phyloP scores from a whole-genome alignment of 1,284 basidiomycete genomes.

The Microbotryum lychnidis-dioicae region DNA sequence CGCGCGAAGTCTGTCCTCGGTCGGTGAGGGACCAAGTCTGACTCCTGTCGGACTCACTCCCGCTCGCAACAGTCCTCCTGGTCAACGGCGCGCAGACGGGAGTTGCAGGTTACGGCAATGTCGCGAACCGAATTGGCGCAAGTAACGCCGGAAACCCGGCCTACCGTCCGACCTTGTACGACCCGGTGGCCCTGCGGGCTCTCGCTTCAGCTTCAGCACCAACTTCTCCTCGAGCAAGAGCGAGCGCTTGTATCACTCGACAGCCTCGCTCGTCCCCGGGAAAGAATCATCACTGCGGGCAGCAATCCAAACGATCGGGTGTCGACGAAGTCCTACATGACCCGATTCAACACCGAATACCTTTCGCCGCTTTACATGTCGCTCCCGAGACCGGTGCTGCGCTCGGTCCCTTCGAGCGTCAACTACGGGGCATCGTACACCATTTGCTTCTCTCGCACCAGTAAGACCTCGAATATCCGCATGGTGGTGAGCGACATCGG shows the following conservation, averaged over 20 bases:
- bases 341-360: neutral
- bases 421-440: slow-evolving; percentile 40
- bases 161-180: slow-evolving; percentile 63
- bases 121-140: slow-evolving; percentile 55
- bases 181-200: slow-evolving; percentile 52
- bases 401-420: slow-evolving; percentile 43
- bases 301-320: slow-evolving; percentile 69
- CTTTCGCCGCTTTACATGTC: slow-evolving; percentile 55
- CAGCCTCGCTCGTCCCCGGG: slow-evolving; percentile 38
- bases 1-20: slow-evolving; percentile 34
- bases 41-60: too few species aligned
- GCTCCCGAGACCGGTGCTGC: slow-evolving; percentile 50
- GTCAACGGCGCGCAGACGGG: slow-evolving; percentile 60
- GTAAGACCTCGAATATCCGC: slow-evolving; percentile 37
- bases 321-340: neutral
- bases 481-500: slow-evolving; percentile 68
- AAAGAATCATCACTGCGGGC: slow-evolving; percentile 65
- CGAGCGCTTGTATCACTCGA: slow-evolving; percentile 66
- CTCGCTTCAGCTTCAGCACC: slow-evolving; percentile 62
- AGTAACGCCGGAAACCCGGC: slow-evolving; percentile 74
- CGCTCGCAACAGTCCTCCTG: slow-evolving; percentile 47
- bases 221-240: slow-evolving; percentile 61
- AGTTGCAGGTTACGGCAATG: slow-evolving; percentile 61
- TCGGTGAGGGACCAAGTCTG: slow-evolving; percentile 37
- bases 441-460: slow-evolving; percentile 45